Conservation (phyloP, 2,329 filamentous ascomycete species). For the Truncatella angustata region DNA sequence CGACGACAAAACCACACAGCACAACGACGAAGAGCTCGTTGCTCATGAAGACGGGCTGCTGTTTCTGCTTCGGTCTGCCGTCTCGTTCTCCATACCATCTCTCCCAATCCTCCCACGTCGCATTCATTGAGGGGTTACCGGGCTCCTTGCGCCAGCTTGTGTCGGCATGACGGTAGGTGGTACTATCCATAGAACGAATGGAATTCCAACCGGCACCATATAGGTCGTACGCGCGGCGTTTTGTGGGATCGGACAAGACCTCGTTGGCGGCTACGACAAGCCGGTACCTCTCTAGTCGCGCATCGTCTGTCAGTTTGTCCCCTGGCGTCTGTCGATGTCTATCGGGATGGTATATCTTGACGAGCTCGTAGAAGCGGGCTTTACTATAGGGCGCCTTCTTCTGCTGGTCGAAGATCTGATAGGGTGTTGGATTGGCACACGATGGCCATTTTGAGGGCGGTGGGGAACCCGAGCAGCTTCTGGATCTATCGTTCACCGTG, state of each 20-base stretch:
- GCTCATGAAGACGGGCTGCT: conserved; percentile 65
- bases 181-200: conserved; percentile 48
- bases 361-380: conserved; percentile 80
- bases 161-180: conserved; percentile 37
- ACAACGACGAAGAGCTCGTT: conserved; percentile 76
- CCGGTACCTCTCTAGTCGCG: conserved; percentile 83
- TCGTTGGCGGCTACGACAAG: conserved; percentile 85
- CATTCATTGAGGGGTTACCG: conserved; percentile 62
- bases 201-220: conserved; percentile 78
- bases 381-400: conserved; percentile 74
- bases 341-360: conserved; percentile 96
- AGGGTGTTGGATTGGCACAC: conserved; percentile 67
- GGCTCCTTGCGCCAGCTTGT: conserved; percentile 47
- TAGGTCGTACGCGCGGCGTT: conserved; percentile 77
- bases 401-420: conserved; percentile 73
- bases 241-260: conserved; percentile 78
- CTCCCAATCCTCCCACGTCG: conserved; percentile 98
- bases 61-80: conserved; percentile 39
- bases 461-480: conserved; percentile 8
- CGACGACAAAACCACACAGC: conserved; percentile 65
- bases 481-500: conserved; percentile 19
- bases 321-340: conserved; percentile 43
- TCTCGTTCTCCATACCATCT: conserved; percentile 63
- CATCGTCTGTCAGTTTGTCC: conserved; percentile 52
- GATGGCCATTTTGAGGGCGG: conserved; percentile 42